Conservation (phyloP, 148 eudicot species). For the Agrostemma githago region DNA sequence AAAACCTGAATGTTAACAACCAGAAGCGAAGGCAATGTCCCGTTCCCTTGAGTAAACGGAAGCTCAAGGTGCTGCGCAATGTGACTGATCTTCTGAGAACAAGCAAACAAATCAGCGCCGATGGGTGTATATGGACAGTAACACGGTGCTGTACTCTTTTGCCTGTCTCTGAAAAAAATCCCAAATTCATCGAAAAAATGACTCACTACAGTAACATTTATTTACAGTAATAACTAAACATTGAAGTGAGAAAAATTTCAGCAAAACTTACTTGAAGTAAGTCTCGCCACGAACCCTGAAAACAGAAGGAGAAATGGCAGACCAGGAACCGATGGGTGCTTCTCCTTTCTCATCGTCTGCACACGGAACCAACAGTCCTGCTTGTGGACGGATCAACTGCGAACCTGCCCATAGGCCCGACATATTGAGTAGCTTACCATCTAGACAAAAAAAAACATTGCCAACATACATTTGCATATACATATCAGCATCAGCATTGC, state of each 20-base stretch:
- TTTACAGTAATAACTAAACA: no score
- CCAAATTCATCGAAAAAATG: background rate
- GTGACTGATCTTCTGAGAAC: conserved; percentile 61
- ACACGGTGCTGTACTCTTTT: conserved; percentile 52
- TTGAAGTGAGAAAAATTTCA: no score
- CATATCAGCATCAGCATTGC: conserved; percentile 13
- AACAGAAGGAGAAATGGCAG: conserved; percentile 48
- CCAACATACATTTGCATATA: background rate
- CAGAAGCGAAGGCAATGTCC: conserved; percentile 56
- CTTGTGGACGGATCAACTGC: conserved; percentile 42
- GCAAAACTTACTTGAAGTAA: conserved; percentile 61
- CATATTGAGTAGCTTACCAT: conserved; percentile 31
- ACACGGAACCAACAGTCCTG: conserved; percentile 51
- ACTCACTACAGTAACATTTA: no score
- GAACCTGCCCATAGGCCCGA: conserved; percentile 40
- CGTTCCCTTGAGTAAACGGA: conserved; percentile 42
- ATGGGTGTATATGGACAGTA: conserved; percentile 69
- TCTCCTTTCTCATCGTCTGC: conserved; percentile 39
- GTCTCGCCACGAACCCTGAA: conserved; percentile 70
- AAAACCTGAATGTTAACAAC: conserved; percentile 80
- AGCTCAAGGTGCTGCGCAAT: conserved; percentile 76
- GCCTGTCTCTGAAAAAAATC: conserved; percentile 55
- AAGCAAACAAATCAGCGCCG: conserved; percentile 64
- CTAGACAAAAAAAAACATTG: conserved; percentile 26
- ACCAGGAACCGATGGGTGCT: conserved; percentile 50